Evolutionary conservation across 768 basidiomycete species (phyloP), one percentile per base, ranked within the genome.

Genomic region (Pleurotus djamor): DNA sequence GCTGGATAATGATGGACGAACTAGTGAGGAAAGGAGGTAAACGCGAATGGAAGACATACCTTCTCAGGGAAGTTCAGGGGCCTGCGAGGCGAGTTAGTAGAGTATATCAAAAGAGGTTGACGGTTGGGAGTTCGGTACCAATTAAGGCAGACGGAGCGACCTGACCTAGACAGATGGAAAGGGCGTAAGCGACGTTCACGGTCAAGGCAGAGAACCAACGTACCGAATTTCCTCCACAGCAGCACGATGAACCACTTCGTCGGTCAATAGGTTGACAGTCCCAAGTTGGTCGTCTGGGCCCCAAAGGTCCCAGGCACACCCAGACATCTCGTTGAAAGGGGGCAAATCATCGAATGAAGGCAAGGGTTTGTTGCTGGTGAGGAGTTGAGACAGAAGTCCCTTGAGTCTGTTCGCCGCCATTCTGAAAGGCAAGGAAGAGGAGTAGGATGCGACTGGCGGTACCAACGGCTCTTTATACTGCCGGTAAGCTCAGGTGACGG

Each of bases 261-360:
- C 79, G 1, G 88, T 88, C 38, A 89, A 68, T 51, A 89, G 61
- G 65, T 89, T 89, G 41, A 89, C 74, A 4, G 86, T 89, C 1
- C 88, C 88, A 16, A 89, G 74, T 64, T 89, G 75, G 61, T 89
- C 88, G 16, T 83, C 80, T 38, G 77, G 70, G 28, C 87, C 87
- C 86, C 86, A 89, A 8, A 88, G 76, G 3, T 75, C 76, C 88
- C 88, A 89, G 2, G 87, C 88, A 58, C 87, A 89, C 8, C 87
- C 88, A 54, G 68, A 78, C 71, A 65, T 80, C 66, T 73, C 82
- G 74, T 76, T 85, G 78, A 69, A 86, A 9, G 76, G 64, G 10
- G 72, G 73, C 34, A 78, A 66, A 41, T 79, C 74, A 59, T 78
- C 75, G 57, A 68, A 76, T 21, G 69, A 66, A 4, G 75, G 76